Conservation (phyloP, 371 early-diverging fungal species). For the Phascolomyces articulosus region DNA sequence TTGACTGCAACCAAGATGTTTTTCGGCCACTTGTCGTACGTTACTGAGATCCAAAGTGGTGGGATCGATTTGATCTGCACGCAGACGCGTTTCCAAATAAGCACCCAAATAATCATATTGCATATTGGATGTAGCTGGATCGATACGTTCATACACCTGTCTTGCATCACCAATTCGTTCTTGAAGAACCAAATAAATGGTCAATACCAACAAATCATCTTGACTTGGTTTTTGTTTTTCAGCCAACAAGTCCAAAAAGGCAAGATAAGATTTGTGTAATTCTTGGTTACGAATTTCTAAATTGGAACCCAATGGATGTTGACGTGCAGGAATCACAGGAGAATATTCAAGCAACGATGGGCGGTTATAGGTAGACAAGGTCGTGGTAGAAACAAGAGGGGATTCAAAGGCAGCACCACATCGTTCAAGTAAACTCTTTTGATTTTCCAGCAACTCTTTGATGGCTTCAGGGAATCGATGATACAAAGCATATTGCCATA, state of each 20-base stretch:
- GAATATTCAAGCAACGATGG: background rate
- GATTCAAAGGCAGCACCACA: constrained; percentile 49
- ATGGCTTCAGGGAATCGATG: constrained; percentile 34
- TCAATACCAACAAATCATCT: constrained; percentile 42
- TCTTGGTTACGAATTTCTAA: constrained; percentile 42
- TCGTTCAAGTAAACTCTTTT: constrained; percentile 11
- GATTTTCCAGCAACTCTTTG: constrained; percentile 22
- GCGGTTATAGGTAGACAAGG: background rate
- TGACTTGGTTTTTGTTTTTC: constrained; percentile 28
- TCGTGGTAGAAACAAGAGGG: constrained; percentile 25
- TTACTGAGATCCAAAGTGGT: constrained; percentile 32
- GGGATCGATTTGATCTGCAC: constrained; percentile 20
- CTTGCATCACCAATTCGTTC: constrained; percentile 59
- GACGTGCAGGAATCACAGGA: constrained; percentile 16
- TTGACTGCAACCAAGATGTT: constrained; percentile 46
- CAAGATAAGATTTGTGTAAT: constrained; percentile 46
- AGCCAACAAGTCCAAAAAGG: constrained; percentile 42
- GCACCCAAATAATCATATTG: constrained; percentile 59
- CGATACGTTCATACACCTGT: constrained; percentile 2
- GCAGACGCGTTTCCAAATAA: constrained; percentile 55
- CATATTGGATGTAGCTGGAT: constrained; percentile 17
- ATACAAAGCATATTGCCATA: constrained; percentile 39
- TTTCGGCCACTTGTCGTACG: constrained; percentile 32
- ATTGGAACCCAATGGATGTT: background rate
- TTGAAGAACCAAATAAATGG: constrained; percentile 55